Evolutionary conservation across 176 grass and related monocot species (phyloP), one percentile per base, ranked within the genome.

Genomic region (Chrysopogon serrulatus): DNA sequence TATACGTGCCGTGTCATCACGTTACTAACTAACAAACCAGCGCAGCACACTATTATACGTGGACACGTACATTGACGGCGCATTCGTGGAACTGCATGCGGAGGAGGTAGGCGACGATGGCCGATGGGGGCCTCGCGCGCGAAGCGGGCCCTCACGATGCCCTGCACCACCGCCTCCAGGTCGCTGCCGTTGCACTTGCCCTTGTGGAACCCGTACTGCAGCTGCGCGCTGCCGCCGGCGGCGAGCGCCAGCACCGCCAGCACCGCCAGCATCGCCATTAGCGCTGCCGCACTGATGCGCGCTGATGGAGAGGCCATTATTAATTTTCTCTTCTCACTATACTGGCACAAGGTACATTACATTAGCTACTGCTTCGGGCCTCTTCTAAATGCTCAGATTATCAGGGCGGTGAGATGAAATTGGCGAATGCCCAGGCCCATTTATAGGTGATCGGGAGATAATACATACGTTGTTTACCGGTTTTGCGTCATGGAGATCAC

Each of bases 81-180:
- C 90, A 88, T 36, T 91, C 85, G 30, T 91, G 90, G 86, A 91
- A 91, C 37, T 85, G 82, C 42, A 91, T 30, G 30, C 91, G 91
- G 0, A 92, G 87, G 17, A 92, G 76, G 72, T 70, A 68, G n/a
- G 86, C 77, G 12, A 81, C 72, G 65, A 88, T n/a, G n/a, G n/a
- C n/a, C n/a, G n/a, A n/a, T 19, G 33, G 59, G 15, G 35, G 16
- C 1, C 6, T 91, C 60, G 9, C 19, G 39, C 0, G 4, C 4
- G 49, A 83, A 80, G 11, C 44, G 42, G 0, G 76, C 23, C 39
- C 62, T 45, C 0, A 91, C 84, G 33, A 84, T 15, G 61, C 62
- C 10, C 70, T 82, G 47, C 24, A 81, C 65, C 41, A 87, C 57
- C 0, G 48, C 19, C 85, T 91, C 89, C 3, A 87, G 47, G 62